phyloP scores from a whole-genome alignment of 139 green algal genomes.

The Penium margaritaceum region DNA sequence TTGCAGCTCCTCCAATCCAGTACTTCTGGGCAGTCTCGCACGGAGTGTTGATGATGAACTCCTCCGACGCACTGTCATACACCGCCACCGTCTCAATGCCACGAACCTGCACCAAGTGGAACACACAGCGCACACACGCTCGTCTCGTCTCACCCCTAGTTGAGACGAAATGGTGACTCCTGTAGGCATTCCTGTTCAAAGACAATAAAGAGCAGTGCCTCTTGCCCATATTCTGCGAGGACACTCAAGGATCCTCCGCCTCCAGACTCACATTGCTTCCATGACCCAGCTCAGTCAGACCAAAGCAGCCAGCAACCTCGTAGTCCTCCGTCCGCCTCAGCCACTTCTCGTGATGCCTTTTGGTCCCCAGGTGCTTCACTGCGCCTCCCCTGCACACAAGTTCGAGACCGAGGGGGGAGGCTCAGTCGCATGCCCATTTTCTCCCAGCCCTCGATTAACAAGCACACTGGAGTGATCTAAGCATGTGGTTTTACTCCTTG shows the following conservation, averaged over 20 bases:
- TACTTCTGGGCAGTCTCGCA: slow-evolving; percentile 68
- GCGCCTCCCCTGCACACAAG: slow-evolving; percentile 53
- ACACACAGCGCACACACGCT: no score
- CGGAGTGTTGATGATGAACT: slow-evolving; percentile 81
- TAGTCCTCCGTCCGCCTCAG: slow-evolving; percentile 33
- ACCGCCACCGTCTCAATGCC: slow-evolving; percentile 75
- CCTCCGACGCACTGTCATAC: slow-evolving; percentile 58
- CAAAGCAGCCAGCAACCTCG: slow-evolving; percentile 59
- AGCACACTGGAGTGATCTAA: neutral
- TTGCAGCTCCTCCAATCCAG: slow-evolving; percentile 67
- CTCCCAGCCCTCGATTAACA: neutral
- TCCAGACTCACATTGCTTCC: slow-evolving; percentile 81
- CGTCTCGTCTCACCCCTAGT: no score
- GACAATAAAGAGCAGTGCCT: no score
- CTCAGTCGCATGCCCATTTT: neutral
- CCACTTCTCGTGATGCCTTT: slow-evolving; percentile 67
- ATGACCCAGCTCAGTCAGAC: slow-evolving; percentile 78
- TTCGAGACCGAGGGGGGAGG: neutral
- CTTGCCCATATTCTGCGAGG: no score
- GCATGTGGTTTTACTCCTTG: neutral
- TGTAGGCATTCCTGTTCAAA: no score
- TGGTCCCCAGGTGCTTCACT: slow-evolving; percentile 69
- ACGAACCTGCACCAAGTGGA: slow-evolving; percentile 32
- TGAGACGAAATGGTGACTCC: no score
- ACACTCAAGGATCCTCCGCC: no score